Base-by-base conservation (phyloP, 2,329 filamentous ascomycete genomes). In the Incumbomyces lentus region DNA sequence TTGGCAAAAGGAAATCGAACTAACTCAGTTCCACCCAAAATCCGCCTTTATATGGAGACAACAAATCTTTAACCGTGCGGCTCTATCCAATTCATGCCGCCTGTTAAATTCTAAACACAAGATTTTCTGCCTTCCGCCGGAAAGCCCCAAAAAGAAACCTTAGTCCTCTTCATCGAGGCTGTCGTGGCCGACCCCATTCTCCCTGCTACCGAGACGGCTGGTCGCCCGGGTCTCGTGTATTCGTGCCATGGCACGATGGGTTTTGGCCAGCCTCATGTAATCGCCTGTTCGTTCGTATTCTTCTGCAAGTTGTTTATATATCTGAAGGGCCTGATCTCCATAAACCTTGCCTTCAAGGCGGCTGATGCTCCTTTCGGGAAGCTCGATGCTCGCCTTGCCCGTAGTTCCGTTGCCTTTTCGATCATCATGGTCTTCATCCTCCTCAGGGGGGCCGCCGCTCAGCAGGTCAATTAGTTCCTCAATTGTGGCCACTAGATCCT, bases 251-350 rank as follows among this genome's bases (percentile, higher is more conserved):
- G 90, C 88, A 50, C 88, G 76, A 63, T 95, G 84, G 0, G 89
- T 84, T 51, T 89, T 78, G 1, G 92, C 89, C 18, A 98, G 74
- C 66, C 98, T 95, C 30, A 82, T 75, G 58, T 94, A 95, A 65
- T 98, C 92, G 0, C 85, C 69, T 50, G 88, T 94, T 55, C 76
- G 79, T 67, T 95, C 88, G 61, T 96, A 98, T 64, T 96, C 88
- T n/a, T 72, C 67, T 40, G 89, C 85, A 43, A 98, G 79, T 65
- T 98, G 90, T 61, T 85, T 84, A 66, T 98, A 96, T 2, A 86
- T 86, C 5, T 80, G 76, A 35, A 98, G 69, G 22, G 63, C 64
- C 3, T 59, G 53, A 2, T 52, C 50, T n/a, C 55, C 55, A 29
- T 82, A 54, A 35, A 55, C 50, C 35, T 48, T 51, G 11, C 31